Base-by-base conservation (phyloP, 495 filamentous ascomycete genomes). In the Tuber borchii region DNA sequence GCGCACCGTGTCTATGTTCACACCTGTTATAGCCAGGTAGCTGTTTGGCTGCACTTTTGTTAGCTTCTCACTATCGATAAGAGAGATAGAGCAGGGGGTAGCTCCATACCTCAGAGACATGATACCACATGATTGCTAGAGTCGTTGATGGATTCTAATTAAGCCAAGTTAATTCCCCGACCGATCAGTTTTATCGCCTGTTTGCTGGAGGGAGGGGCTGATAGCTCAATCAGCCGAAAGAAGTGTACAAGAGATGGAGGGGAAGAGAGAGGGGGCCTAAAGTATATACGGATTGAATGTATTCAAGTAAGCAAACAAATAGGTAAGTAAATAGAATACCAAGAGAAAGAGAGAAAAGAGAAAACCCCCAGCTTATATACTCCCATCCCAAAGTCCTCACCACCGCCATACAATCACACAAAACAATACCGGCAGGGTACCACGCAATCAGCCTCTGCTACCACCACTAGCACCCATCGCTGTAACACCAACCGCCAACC, bases 1-100 rank as follows among this genome's bases (percentile, higher is more conserved):
- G 78, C 87, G 87, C 74, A 95, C 88, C 81, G 87, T 89, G 16
- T 88, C 85, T 75, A 95, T 87, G 74, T 90, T 88, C 81, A 89
- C 90, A 84, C 93, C 92, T 72, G 93, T 95, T 79, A 95, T 89
- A 87, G 91, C 91, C 83, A 94, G 90, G 86, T 94, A 94, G 80
- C 88, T 87, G 85, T 83, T 88, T 83, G 76, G 87, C 86, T 71
- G 85, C 84, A 14, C 8, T 61, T 26, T n/a, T 31, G 82, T 76
- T 84, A 86, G 84, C 85, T 87, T 65, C 83, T 83, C 84, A 85
- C 86, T 44, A 72, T 85, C 84, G 74, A 71, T 46, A 70, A 19
- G 8, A n/a, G 51, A 31, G n/a, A 61, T 26, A 0, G 22, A 14
- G 51, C 10, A 26, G 26, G 51, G n/a, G 51, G n/a, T 31, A 26